Base-by-base conservation (phyloP, 208 protist genomes). In the Porcisia deanei region DNA sequence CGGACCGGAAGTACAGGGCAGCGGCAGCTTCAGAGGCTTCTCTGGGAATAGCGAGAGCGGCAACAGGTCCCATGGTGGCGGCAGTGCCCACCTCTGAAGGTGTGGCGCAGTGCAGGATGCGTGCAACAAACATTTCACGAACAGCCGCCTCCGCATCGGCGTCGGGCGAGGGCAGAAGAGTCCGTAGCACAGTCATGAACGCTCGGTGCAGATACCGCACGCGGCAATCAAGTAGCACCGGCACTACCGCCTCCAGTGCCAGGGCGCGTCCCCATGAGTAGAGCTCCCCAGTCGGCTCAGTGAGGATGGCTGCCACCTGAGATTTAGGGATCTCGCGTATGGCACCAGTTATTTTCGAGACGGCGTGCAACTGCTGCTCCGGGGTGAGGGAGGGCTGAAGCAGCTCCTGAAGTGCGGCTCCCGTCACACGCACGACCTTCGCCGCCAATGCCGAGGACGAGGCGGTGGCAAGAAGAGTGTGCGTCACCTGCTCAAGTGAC, bases 131-230 rank as follows among this genome's bases (percentile, higher is more conserved):
- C 52, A 77, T 45, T 37, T 74, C 73, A 49, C 78, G 78, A 49
- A 82, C 67, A 34, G 55, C 37, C 4, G 65, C 45, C 54, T 74
- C 67, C 4, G 67, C 41, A 4, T 64, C 43, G 9, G 66, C 73
- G 54, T 80, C 72, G 20, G 76, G 61, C 2, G 75, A 22, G 0
- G 75, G 60, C 45, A 77, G 41, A 22, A 80, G 49, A 3, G 82
- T 84, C 6, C 89, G 88, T 43, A 97, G 55, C 14, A 95, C 72
- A 6, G 90, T 94, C 59, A 86, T 89, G n/a, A 96, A 83, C 1
- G 87, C 89, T 10, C 90, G 88, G 69, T 97, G 94, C 49, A 94
- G 79, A 63, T 96, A 97, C 20, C 94, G 91, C 53, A 94, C 86
- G 20, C 89, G 83, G 73, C 83, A 92, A 82, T 94, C 89, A 7